Base-by-base conservation (phyloP, 2,329 filamentous ascomycete species). In the Sporothrix pallida region DNA sequence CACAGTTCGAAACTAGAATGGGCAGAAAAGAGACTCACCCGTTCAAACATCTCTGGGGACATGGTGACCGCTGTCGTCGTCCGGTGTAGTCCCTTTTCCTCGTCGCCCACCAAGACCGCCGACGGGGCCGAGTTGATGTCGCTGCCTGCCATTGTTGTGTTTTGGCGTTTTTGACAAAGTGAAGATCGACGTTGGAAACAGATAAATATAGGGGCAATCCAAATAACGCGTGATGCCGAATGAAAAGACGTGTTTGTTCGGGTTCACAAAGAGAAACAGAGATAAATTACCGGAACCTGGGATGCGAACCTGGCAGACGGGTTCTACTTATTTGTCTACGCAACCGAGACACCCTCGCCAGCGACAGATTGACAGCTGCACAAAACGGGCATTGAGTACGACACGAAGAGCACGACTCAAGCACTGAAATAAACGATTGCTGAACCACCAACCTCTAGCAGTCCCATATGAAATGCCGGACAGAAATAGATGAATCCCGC, bases 31-130 rank as follows among this genome's bases (percentile, higher is more conserved):
- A 17, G 52, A 62, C 58, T 15, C n/a, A 44, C 58, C 15, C 58
- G 42, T 44, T 62, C 37, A 62, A 62, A 62, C 58, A 62, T 62
- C 31, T 62, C 17, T n/a, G 58, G 58, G 10, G 58, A 62, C 58
- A 62, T 62, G 3, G 58, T 62, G 15, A 62, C 31, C 1, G 58
- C 58, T 12, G 58, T 62, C 5, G 58, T 62, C 2, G 58, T 62
- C 13, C 58, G 58, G 15, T 62, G 42, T 0, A 62, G 58, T 7
- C 58, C 58, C 58, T 62, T 62, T 17, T 62, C 58, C 58, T 62
- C 58, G 37, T 62, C 58, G 13, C 37, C 58, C 31, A 62, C 58
- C 2, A 62, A 17, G 26, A 62, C 26, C 15, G 42, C 58, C 31
- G 13, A 8, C 31, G 26, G 15, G 31, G 26, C 58, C 13, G 58